These are phyloP conservation scores for Leptodermis oblonga DNA, from an alignment of 257 asterid genomes.

Conservation along the genomic window DNA sequence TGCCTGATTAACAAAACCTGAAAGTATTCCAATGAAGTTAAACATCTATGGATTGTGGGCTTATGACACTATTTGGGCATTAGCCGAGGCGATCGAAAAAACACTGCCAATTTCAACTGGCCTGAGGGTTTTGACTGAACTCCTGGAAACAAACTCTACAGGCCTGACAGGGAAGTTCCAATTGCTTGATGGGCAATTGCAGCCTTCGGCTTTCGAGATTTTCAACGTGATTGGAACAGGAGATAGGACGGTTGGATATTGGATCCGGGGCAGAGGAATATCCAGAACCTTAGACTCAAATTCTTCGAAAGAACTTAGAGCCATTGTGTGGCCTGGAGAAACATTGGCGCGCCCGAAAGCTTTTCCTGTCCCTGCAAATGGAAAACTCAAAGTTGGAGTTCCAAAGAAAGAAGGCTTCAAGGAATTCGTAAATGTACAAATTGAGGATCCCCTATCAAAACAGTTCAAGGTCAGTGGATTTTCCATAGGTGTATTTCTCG, in stretches of 20 bases:
- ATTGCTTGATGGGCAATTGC: constrained; percentile 29
- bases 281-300: constrained; percentile 1
- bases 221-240: constrained; percentile 35
- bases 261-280: constrained; percentile 27
- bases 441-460: constrained; percentile 1
- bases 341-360: constrained; percentile 8
- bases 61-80: constrained; percentile 34
- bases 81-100: constrained; percentile 36
- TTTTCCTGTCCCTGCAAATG: constrained; percentile 7
- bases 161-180: constrained; percentile 41
- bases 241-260: constrained; percentile 35
- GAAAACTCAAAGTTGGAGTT: constrained; percentile 20
- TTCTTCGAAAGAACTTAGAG: constrained; percentile 7
- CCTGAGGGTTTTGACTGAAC: constrained; percentile 23
- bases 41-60: constrained; percentile 55
- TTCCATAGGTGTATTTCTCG: constrained; percentile 14
- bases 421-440: constrained; percentile 14
- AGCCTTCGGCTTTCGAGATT: constrained; percentile 34
- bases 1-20: too few species aligned
- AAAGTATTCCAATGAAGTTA: constrained; percentile 10
- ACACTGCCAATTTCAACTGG: constrained; percentile 31
- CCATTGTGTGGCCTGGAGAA: constrained; percentile 19
- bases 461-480: constrained; percentile 3
- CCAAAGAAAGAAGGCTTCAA: constrained; percentile 13
- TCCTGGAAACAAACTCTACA: constrained; percentile 20